These are phyloP conservation scores for Nannizziopsis arthrosporioides DNA, from an alignment of 2,329 filamentous ascomycete species.

Conservation along the genomic window DNA sequence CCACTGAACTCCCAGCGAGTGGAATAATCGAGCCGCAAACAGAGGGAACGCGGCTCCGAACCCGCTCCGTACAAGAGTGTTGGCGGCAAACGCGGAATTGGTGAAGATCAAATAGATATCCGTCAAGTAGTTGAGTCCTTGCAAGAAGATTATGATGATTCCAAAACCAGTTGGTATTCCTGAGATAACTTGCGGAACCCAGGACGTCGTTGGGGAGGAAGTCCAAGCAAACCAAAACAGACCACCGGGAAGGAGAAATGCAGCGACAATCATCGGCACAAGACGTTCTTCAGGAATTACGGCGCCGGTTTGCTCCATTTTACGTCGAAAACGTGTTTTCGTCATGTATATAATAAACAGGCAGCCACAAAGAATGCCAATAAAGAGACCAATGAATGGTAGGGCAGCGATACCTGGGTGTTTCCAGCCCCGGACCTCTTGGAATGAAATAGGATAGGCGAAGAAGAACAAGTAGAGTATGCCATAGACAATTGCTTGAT, in stretches of 20 bases:
- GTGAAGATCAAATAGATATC: constrained; percentile 42
- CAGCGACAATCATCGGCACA: constrained; percentile 35
- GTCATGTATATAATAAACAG: constrained; percentile 30
- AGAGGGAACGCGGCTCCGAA: constrained; percentile 72
- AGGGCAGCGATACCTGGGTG: constrained; percentile 32
- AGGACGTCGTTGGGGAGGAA: constrained; percentile 30
- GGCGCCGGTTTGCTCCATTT: constrained; percentile 27
- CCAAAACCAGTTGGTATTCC: constrained; percentile 35
- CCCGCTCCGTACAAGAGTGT: constrained; percentile 63
- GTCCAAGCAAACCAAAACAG: constrained; percentile 42
- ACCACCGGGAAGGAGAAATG: constrained; percentile 32
- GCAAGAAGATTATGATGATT: constrained; percentile 35
- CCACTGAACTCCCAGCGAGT: constrained; percentile 31
- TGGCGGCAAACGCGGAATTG: constrained; percentile 63
- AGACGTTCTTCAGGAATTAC: constrained; percentile 35
- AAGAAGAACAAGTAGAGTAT: constrained; percentile 29
- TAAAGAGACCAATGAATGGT: constrained; percentile 37
- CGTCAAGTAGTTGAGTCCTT: constrained; percentile 47
- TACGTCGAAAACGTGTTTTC: constrained; percentile 32
- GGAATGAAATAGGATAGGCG: constrained; percentile 33
- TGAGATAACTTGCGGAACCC: constrained; percentile 36
- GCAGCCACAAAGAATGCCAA: constrained; percentile 34
- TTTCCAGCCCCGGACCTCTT: constrained; percentile 33
- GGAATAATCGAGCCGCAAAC: constrained; percentile 43
- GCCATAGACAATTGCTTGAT: constrained; percentile 31